phyloP scores from a whole-genome alignment of 225 moss, liverwort and hornwort genomes.

The Bryoerythrophyllum caledonicum region DNA sequence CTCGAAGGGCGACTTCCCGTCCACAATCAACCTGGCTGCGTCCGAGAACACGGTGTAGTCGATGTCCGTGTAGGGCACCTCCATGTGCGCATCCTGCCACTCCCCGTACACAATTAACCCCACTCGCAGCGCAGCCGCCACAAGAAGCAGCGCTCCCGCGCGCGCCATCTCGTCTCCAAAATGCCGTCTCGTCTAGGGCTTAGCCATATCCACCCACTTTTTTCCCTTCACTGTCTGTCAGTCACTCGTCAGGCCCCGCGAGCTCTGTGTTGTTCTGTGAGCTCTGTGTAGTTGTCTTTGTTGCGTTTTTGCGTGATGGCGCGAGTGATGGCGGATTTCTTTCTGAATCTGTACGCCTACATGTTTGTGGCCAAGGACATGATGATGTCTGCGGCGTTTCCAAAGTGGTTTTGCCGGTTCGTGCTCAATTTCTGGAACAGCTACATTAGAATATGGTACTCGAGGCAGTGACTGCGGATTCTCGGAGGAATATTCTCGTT shows the following conservation, averaged over 20 bases:
- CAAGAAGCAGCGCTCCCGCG: conserved; percentile 21
- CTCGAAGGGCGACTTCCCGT: conserved; percentile 81
- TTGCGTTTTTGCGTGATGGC: neutral
- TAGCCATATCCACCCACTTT: conserved; percentile 12
- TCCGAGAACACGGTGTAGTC: conserved; percentile 97
- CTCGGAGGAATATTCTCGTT: neutral
- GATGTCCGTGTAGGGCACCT: conserved; percentile 91
- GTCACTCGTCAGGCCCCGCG: neutral
- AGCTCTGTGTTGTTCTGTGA: too few species aligned
- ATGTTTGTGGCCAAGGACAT: conserved; percentile 32
- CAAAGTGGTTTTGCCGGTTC: conserved; percentile 44
- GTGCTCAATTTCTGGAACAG: conserved; percentile 42
- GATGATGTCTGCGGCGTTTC: conserved; percentile 4
- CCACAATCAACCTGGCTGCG: conserved; percentile 71
- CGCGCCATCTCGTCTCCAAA: conserved; percentile 22
- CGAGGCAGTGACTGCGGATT: conserved; percentile 17
- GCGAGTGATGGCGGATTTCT: conserved; percentile 23
- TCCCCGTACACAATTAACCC: conserved; percentile 77
- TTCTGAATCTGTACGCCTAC: conserved; percentile 48
- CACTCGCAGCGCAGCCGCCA: conserved; percentile 65
- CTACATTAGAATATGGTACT: conserved; percentile 45
- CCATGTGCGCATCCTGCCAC: conserved; percentile 89
- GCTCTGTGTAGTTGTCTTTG: too few species aligned
- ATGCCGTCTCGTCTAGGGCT: neutral
- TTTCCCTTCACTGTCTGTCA: conserved; percentile 19